Evolutionary conservation across 495 filamentous ascomycete species (phyloP), one percentile per base, ranked within the genome.

Genomic region (Penicillium paradoxum): DNA sequence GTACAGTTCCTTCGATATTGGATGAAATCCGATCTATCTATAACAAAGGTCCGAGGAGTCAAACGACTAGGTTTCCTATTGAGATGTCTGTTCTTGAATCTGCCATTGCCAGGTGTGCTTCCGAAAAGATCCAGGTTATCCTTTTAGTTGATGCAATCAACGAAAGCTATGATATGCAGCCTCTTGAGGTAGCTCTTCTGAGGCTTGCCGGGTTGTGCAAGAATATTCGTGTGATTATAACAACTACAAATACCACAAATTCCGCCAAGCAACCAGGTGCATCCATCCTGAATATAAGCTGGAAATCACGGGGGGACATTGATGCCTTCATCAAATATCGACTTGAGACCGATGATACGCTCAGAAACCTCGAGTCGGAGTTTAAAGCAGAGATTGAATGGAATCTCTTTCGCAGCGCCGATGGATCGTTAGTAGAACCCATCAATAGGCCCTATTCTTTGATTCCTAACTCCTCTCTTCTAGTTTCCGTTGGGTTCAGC

Each of bases 401-500:
- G 10, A 55, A 38, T 1, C 30, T 64, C 5, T 29, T 57, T 1
- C 36, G 29, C 2, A 49, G 51, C 30, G 60, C 60, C 6, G 57
- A 61, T 38, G 57, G 60, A 55, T 64, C 60, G 60, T 64, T 5
- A 55, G 57, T 60, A 41, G 10, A 15, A 8, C 7, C 43, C 14
- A 15, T 24, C 1, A 40, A 7, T 6, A 3, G 7, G 17, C n/a
- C 6, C 13, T 18, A 4, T 6, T 19, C 19, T 39, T 17, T 15
- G 0, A 2, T 32, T 13, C 19, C 19, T 14, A 24, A 45, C 58
- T n/a, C 55, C 34, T 18, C 0, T 25, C 2, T 22, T 10, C 0
- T 14, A 64, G 60, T 8, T 64, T 64, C 33, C 57, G 60, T 25
- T 64, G 60, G 60, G 51, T 56, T 3, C 60, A 64, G 32, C 57